Evolutionary conservation across 2,329 filamentous ascomycete genomes (phyloP), one percentile per base, ranked within the genome.

Genomic region (Aspergillus udagawae): DNA sequence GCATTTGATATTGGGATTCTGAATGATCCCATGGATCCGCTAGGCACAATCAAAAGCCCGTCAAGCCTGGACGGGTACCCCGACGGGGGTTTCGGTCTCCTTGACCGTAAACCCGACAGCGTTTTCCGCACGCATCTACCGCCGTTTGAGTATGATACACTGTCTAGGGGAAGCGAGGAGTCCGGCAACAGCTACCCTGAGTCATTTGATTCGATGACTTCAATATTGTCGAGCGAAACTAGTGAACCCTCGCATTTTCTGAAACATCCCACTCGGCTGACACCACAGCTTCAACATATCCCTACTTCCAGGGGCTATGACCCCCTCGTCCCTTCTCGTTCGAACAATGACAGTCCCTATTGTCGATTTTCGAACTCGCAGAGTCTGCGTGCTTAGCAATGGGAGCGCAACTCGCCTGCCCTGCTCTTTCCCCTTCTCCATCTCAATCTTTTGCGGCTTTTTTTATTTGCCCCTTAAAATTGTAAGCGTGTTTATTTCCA

Each of bases 21-120:
- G 23, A 70, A 66, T 45, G 73, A 76, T 48, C 65, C 73, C 2
- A 73, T 77, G 65, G 69, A 75, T 29, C 71, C 73, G 2, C 70
- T 75, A 62, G 73, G 76, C 38, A 68, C 73, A 1, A 66, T 75
- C 32, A 75, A 75, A 59, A 66, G 63, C 10, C 59, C 60, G 4
- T 64, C 71, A 17, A 66, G 65, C 38, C 64, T 72, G 50, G 70
- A 71, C 42, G 66, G 68, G 8, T 77, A 75, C 53, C 69, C 70
- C 21, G 70, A 75, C 27, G 59, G 65, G 4, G 58, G 62, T 17
- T 71, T 69, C 49, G 57, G 64, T 5, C 61, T 65, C 2, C 56
- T 68, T 32, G 64, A 66, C 35, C 62, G 67, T 45, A 70, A 72
- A 54, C 58, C 63, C 28, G 60, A 60, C 48, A 65, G 41, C 58